These are phyloP conservation scores for Thielaviopsis euricoi DNA, from an alignment of 2,329 filamentous ascomycete genomes.

Conservation along the genomic window DNA sequence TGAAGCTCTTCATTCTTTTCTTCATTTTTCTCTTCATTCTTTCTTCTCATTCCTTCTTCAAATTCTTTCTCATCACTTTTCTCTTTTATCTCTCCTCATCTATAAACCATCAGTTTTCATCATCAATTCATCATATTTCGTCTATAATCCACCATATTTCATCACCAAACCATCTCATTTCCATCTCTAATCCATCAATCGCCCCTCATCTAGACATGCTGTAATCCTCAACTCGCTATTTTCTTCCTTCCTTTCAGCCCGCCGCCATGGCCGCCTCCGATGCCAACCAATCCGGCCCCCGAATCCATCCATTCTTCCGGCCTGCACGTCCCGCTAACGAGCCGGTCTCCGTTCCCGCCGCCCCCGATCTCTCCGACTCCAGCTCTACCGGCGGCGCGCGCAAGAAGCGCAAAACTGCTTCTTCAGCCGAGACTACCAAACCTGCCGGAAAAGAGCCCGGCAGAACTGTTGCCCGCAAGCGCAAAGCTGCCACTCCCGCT, in stretches of 20 bases:
- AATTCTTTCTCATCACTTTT: too few relatives aligned
- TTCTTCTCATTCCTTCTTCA: too few relatives aligned
- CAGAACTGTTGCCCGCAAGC: not conserved
- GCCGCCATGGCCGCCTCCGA: not conserved
- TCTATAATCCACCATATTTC: too few relatives aligned
- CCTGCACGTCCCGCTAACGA: conserved; percentile 1
- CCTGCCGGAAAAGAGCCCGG: not conserved
- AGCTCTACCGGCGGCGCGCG: conserved; percentile 1
- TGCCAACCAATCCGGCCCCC: not conserved
- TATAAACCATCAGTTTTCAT: too few relatives aligned
- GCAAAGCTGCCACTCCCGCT: not conserved
- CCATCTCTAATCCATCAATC: not conserved
- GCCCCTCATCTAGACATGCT: not conserved
- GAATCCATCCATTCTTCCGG: conserved; percentile 11
- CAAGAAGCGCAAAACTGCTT: conserved; percentile 11
- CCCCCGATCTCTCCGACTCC: conserved; percentile 6
- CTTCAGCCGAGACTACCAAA: not conserved
- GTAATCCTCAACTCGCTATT: not conserved
- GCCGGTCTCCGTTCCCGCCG: not conserved
- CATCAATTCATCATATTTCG: too few relatives aligned
- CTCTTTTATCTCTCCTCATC: too few relatives aligned
- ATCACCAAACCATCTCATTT: too few relatives aligned
- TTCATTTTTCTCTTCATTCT: not conserved
- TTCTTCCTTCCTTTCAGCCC: not conserved
- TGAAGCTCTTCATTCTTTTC: not conserved